Percentiles rank a stretch among this genome's conserved stretches.
Conservation (phyloP, 78 protist species). For the Guillardia theta region DNA sequence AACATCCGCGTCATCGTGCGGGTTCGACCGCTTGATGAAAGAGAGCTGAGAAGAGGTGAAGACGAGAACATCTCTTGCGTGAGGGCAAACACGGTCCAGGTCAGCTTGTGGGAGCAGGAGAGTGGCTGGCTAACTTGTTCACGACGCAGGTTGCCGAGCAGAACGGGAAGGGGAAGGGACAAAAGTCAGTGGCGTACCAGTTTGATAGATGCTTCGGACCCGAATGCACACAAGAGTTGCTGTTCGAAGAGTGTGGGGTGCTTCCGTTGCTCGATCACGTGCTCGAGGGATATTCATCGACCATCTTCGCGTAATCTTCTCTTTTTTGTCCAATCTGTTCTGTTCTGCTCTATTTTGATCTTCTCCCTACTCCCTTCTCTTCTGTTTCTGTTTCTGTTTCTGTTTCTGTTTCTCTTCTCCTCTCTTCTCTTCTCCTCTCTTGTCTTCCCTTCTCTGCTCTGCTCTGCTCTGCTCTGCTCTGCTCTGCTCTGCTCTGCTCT, state of each 20-base stretch:
- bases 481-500: neutral
- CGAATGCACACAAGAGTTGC: neutral
- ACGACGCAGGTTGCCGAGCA: neutral
- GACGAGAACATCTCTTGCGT: neutral
- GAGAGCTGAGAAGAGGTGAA: neutral
- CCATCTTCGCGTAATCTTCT: neutral
- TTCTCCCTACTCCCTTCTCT: neutral
- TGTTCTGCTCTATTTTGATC: neutral
- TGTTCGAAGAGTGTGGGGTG: neutral
- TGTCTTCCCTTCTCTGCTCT: neutral
- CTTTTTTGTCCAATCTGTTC: neutral
- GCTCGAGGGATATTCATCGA: constrained; percentile 8
- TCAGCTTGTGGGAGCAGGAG: neutral
- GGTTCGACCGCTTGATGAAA: neutral
- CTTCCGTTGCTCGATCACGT: neutral
- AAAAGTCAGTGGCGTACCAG: neutral
- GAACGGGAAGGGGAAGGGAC: neutral
- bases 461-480: neutral
- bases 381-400: neutral
- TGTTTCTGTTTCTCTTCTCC: neutral
- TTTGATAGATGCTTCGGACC: neutral
- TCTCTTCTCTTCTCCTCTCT: neutral
- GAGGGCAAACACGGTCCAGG: neutral
- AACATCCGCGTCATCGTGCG: neutral
- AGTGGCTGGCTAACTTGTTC: neutral